A percentile compares a stretch with the other conserved stretches of the same genome.
Conservation (phyloP, 257 asterid species). For the Craterostigma plantagineum region DNA sequence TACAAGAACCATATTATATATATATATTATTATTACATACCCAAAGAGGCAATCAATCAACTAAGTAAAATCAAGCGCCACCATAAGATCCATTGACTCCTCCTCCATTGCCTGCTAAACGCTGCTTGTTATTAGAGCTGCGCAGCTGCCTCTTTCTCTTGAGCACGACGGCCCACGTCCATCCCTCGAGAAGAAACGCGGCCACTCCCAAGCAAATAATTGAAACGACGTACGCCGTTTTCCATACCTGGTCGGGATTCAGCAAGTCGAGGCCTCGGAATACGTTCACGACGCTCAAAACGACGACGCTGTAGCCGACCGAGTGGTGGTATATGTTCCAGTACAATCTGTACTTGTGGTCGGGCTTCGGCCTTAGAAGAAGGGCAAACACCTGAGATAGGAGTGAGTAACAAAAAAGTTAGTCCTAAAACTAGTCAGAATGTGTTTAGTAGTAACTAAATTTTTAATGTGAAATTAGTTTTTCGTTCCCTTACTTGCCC, state of each 20-base stretch:
- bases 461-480: neutral
- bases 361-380: constrained; percentile 67
- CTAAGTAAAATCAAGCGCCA: too few relatives aligned
- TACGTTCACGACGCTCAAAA: constrained; percentile 39
- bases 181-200: constrained; percentile 32
- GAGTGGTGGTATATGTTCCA: constrained; percentile 72
- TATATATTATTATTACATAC: too few relatives aligned
- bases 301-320: constrained; percentile 40
- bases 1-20: too few relatives aligned
- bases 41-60: neutral
- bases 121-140: constrained; percentile 8
- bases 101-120: constrained; percentile 8
- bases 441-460: neutral
- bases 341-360: constrained; percentile 49
- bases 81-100: constrained; percentile 11
- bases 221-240: constrained; percentile 35
- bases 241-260: constrained; percentile 47
- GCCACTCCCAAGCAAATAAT: constrained; percentile 31
- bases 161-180: constrained; percentile 51
- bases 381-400: constrained; percentile 34
- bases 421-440: too few relatives aligned
- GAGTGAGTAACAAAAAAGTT: too few relatives aligned
- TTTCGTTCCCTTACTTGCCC: too few relatives aligned
- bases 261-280: constrained; percentile 62
- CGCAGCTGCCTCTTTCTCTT: constrained; percentile 19